Conservation (phyloP, 1,284 basidiomycete genomes). For the Violaceomyces palustris region DNA sequence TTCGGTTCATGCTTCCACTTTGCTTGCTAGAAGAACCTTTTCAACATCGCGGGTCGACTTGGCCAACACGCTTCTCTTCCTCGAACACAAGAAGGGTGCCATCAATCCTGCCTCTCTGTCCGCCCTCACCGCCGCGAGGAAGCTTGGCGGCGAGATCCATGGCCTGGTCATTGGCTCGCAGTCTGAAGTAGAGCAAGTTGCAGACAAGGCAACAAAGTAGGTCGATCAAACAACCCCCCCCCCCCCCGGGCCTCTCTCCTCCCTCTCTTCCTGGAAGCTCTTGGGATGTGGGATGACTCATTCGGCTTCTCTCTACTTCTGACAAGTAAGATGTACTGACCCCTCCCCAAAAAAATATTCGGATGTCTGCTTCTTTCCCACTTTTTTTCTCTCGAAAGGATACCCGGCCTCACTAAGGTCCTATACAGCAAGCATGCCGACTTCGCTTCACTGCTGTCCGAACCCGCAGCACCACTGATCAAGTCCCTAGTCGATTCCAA, state of each 20-base stretch:
- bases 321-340: background rate
- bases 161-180: constrained; percentile 77
- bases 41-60: constrained; percentile 38
- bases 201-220: constrained; percentile 76
- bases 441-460: constrained; percentile 54
- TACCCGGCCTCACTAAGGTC: constrained; percentile 57
- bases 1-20: too few relatives aligned
- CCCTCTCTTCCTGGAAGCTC: background rate
- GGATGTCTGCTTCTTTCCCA: background rate
- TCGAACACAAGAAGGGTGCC: constrained; percentile 78
- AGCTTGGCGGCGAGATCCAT: constrained; percentile 76
- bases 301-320: too few relatives aligned
- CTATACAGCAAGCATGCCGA: constrained; percentile 55
- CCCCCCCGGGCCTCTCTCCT: background rate
- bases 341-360: too few relatives aligned
- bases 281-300: too few relatives aligned
- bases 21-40: constrained; percentile 30
- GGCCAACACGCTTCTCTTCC: constrained; percentile 66
- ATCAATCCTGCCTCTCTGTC: constrained; percentile 81
- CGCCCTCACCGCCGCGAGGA: constrained; percentile 79
- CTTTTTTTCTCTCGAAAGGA: constrained; percentile 44
- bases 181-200: constrained; percentile 65
- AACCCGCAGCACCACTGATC: constrained; percentile 58
- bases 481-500: constrained; percentile 57
- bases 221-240: constrained; percentile 20